Base-by-base conservation (phyloP, 1,284 basidiomycete genomes). In the Stygiomarasmius scandens region DNA sequence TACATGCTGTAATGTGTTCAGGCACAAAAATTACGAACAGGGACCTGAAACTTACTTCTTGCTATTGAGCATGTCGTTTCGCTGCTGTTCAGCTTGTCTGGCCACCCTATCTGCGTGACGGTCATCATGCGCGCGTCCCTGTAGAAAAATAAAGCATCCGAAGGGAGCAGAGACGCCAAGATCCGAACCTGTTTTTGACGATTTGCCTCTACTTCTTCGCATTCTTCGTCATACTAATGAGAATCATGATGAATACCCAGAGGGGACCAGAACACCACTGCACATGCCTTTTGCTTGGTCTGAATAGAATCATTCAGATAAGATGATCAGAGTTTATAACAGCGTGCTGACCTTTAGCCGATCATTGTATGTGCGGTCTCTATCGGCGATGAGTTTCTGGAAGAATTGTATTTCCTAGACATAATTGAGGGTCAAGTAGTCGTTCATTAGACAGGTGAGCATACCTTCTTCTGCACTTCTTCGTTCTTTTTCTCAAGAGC, bases 151-250 rank as follows among this genome's bases (percentile, higher is more conserved):
- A 52, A 58, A 60, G 55, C 64, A 53, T 32, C 29, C 29, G 29
- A 12, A 12, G 6, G 50, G 46, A 50, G 50, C 43, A 44, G 38
- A 25, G n/a, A 25, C 19, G 27, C 54, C 45, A 58, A 23, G 45
- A 49, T 49, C 55, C 65, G 58, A 67, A 85, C 90, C 82, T 92
- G 90, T 71, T 92, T 92, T 74, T 89, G 86, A 46, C 88, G 84
- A 64, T 83, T 82, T 22, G 77, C 71, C 66, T 89, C 89, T 14
- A 90, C 82, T 67, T 90, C 89, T 19, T 67, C 66, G 67, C 91
- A 93, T 64, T 90, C 85, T 41, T 86, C 86, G 61, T 92, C 88
- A 65, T 93, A 93, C 89, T 92, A 59, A 47, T 52, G 11, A 54
- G 32, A 44, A 25, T 32, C 41, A 41, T 20, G 25, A 38, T 52